These are phyloP conservation scores for Solanum medicagineum DNA, from an alignment of 257 asterid species.

Conservation along the genomic window DNA sequence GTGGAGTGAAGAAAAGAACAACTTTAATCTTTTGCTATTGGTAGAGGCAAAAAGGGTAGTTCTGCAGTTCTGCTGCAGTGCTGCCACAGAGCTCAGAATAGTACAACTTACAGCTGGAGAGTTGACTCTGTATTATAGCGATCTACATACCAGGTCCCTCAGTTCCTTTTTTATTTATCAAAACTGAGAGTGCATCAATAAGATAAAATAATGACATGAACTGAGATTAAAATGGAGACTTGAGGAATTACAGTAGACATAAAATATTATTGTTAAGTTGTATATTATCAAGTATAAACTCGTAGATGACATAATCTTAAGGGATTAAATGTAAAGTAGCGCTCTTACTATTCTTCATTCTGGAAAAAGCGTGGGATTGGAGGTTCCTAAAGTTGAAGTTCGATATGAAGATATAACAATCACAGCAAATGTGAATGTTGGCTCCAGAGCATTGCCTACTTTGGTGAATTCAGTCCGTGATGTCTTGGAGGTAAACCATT, in stretches of 20 bases:
- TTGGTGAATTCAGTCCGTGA: slow-evolving; percentile 57
- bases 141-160: too few species aligned
- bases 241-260: not conserved
- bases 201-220: not conserved
- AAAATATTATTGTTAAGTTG: not conserved
- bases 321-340: not conserved
- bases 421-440: slow-evolving; percentile 55
- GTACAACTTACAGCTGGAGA: too few species aligned
- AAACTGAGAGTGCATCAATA: not conserved
- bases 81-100: too few species aligned
- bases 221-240: not conserved
- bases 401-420: slow-evolving; percentile 55
- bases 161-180: too few species aligned
- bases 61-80: too few species aligned
- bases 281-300: not conserved
- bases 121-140: too few species aligned
- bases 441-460: slow-evolving; percentile 87
- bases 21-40: too few species aligned
- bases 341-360: not conserved
- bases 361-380: slow-evolving; percentile 45
- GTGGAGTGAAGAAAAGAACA: too few species aligned
- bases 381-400: slow-evolving; percentile 69
- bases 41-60: too few species aligned
- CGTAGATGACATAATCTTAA: not conserved
- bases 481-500: slow-evolving; percentile 41